Conservation (phyloP, 2,329 filamentous ascomycete genomes). For the Endoconidiophora polonica region DNA sequence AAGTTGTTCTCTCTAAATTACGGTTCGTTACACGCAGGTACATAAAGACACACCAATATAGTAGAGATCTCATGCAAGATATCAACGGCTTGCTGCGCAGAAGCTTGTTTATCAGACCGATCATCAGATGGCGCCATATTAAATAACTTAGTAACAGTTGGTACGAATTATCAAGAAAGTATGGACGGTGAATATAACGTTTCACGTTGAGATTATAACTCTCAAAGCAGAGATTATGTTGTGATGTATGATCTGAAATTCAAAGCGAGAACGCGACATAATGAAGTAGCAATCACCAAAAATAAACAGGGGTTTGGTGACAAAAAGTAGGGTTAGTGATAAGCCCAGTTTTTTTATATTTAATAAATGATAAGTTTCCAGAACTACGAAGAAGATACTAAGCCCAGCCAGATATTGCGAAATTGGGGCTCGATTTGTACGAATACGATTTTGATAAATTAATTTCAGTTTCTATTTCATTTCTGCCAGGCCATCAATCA, state of each 20-base stretch:
- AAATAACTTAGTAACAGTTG: background rate
- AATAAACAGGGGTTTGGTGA: too few species aligned
- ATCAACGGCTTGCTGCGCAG: slow-evolving; percentile 67
- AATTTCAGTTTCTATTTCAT: too few species aligned
- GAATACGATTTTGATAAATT: too few species aligned
- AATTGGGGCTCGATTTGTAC: too few species aligned
- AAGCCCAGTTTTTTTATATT: too few species aligned
- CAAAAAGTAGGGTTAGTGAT: too few species aligned
- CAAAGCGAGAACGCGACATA: background rate
- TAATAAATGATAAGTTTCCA: too few species aligned
- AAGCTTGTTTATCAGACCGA: slow-evolving; percentile 52
- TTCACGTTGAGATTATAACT: background rate
- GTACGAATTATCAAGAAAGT: background rate
- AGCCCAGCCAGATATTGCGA: too few species aligned
- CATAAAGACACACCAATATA: slow-evolving; percentile 51
- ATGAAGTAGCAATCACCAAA: background rate
- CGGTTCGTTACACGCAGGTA: background rate
- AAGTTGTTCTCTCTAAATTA: background rate
- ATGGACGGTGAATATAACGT: background rate
- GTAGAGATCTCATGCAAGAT: slow-evolving; percentile 76
- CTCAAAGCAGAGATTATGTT: background rate
- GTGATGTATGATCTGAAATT: background rate
- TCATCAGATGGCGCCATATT: slow-evolving; percentile 24
- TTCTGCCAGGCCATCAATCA: too few species aligned
- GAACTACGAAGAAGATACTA: too few species aligned